Evolutionary conservation across 2,329 filamentous ascomycete genomes (phyloP), one percentile per base, ranked within the genome.

Genomic region (Calonectria leucothoes): DNA sequence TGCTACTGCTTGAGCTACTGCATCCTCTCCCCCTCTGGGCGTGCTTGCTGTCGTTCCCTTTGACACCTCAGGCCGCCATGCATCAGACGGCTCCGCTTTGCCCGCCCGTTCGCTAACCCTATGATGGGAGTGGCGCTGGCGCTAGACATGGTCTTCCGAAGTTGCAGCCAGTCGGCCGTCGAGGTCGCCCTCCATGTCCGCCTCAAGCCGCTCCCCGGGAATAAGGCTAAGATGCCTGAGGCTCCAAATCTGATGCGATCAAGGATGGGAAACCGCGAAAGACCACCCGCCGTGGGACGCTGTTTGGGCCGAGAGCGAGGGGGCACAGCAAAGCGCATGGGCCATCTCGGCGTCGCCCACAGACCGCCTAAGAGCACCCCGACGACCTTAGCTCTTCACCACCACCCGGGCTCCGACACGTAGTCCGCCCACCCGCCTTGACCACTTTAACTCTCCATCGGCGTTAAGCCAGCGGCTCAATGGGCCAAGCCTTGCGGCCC

Each of bases 81-180:
- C 69, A 59, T 70, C 69, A 71, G 51, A 45, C 35, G 51, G 48
- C 69, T 75, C 74, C 73, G 66, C 74, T 78, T 71, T 74, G 57
- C 75, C 79, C 78, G 71, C 79, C 74, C 63, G 75, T 81, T 79
- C 76, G 72, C 72, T 77, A 77, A 74, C 74, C 73, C 72, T 59
- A 81, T 81, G 79, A 81, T 81, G 79, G 79, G 79, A 78, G 79
- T 81, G 79, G 79, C 79, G 78, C 69, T 51, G 45, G 61, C 65
- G 55, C 76, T 75, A 77, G 71, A 75, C 79, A 81, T 76, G 78
- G 78, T 66, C 57, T 66, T 39, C 73, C 66, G 68, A 66, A 74
- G 61, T 70, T 48, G 64, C 74, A 79, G 61, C 79, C 78, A 81
- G 77, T 81, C 61, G 66, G 73, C 63, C 71, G 71, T 67, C 64